A percentile compares a stretch with the other conserved stretches of the same genome.
These are phyloP conservation scores for Arthrobotrys musiformis DNA, from an alignment of 2,329 filamentous ascomycete genomes.

Conservation along the genomic window DNA sequence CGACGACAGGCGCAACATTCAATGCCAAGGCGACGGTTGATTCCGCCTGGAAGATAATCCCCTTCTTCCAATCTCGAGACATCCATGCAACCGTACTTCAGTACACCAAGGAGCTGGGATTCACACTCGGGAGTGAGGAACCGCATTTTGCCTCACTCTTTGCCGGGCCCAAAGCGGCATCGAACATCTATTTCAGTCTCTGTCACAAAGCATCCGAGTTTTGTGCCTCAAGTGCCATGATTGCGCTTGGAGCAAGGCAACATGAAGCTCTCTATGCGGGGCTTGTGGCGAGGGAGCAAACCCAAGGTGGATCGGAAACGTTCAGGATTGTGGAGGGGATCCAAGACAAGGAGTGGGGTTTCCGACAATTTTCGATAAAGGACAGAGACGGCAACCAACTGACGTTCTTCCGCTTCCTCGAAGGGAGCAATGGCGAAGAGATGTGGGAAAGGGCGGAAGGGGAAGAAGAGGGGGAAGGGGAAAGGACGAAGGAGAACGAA, in stretches of 20 bases:
- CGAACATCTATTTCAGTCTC: constrained; percentile 3
- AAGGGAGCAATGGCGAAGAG: constrained; percentile 7
- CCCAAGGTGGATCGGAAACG: not conserved
- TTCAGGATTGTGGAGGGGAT: not conserved
- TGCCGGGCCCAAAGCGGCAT: not conserved
- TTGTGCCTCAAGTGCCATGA: constrained; percentile 4
- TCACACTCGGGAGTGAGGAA: constrained; percentile 1
- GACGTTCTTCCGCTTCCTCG: constrained; percentile 2
- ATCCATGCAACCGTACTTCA: constrained; percentile 1
- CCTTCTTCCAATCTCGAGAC: constrained; percentile 8
- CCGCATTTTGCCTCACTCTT: constrained; percentile 12
- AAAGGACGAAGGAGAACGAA: not conserved
- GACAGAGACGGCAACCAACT: constrained; percentile 1
- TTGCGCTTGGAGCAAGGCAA: not conserved
- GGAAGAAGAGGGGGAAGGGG: too few relatives aligned
- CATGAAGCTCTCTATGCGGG: constrained; percentile 7
- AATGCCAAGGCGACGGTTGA: not conserved
- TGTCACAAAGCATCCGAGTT: constrained; percentile 3
- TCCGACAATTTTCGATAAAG: constrained; percentile 2
- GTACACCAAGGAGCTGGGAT: not conserved
- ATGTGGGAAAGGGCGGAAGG: not conserved
- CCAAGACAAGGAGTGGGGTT: not conserved
- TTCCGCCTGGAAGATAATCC: constrained; percentile 10
- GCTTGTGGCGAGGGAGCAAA: not conserved
- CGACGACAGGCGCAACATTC: not conserved